Evolutionary conservation across 2,329 filamentous ascomycete species (phyloP), one percentile per base, ranked within the genome.

Genomic region (Leptosphaerulina australis): DNA sequence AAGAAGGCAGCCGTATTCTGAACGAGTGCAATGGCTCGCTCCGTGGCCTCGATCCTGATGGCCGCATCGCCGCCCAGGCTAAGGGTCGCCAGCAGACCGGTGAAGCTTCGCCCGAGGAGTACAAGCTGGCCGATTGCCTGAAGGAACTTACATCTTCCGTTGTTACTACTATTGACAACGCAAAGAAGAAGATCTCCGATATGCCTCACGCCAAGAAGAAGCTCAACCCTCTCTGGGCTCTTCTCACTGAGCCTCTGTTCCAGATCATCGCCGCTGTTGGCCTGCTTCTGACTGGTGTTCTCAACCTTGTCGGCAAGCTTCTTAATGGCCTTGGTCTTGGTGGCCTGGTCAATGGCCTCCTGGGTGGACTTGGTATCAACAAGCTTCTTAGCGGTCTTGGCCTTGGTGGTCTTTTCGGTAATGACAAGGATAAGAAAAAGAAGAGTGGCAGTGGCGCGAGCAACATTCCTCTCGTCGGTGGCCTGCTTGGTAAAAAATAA

Each of bases 141-240:
- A 95, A 96, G 79, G 90, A 91, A 76, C 81, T 96, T 51, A 93
- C 91, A 0, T 87, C 87, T 15, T 87, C 84, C 20, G 88, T 97
- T 17, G 87, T 88, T 36, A 85, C 87, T 64, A 90, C 87, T 18
- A 93, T 97, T 62, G 91, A 97, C 68, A 86, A 88, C 57, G 88
- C 89, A 20, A 94, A 92, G 84, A 89, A 88, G 78, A 89, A 90
- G 79, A 88, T 96, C 54, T 85, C 88, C 67, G 88, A 90, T 68
- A 94, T 96, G 89, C 91, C 92, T 5, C 88, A 95, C 61, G 92
- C 91, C 33, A 95, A 96, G 87, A 93, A 96, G 81, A 87, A 93
- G 79, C 82, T 96, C 53, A 96, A 93, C 77, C 91, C 92, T 9
- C 84, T 97, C 22, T 96, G 91, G 91, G 85, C 79, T 22, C 79